phyloP scores from a whole-genome alignment of 345 rosid species.

The Nasturtium officinale region DNA sequence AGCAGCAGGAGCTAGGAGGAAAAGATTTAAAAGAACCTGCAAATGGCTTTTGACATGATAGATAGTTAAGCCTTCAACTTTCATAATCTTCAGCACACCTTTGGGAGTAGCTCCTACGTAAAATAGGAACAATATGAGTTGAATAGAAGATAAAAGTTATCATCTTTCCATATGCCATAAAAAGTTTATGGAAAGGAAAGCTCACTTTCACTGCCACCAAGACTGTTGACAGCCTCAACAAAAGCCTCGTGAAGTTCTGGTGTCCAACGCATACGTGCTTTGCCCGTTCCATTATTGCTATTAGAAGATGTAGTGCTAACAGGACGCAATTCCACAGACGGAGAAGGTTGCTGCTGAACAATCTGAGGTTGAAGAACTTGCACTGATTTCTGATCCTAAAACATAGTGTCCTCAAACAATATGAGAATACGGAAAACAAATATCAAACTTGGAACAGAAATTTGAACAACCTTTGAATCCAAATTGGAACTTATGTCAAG shows the following conservation, averaged over 20 bases:
- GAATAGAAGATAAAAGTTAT: not conserved
- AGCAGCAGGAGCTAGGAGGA: not conserved
- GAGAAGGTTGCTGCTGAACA: constrained; percentile 58
- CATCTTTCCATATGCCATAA: not conserved
- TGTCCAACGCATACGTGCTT: constrained; percentile 96
- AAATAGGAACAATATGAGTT: constrained; percentile 19
- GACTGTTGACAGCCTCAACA: constrained; percentile 88
- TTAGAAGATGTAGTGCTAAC: constrained; percentile 60
- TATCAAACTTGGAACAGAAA: constrained; percentile 15
- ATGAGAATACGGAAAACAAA: not conserved
- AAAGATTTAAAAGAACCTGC: constrained; percentile 56
- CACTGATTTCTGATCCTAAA: constrained; percentile 28
- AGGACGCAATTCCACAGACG: constrained; percentile 57
- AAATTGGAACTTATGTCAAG: constrained; percentile 54
- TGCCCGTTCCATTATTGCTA: constrained; percentile 47
- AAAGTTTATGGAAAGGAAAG: constrained; percentile 12
- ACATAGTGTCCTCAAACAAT: constrained; percentile 39
- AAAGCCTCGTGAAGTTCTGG: constrained; percentile 97
- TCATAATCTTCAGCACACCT: constrained; percentile 86
- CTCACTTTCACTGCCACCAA: constrained; percentile 95
- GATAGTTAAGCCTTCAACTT: constrained; percentile 83
- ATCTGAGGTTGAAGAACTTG: constrained; percentile 42
- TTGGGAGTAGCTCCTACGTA: constrained; percentile 91
- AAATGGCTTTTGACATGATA: constrained; percentile 99
- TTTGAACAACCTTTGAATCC: constrained; percentile 68